Conservation (phyloP, 108 stramenopile genomes). For the Fistulifera solaris region DNA sequence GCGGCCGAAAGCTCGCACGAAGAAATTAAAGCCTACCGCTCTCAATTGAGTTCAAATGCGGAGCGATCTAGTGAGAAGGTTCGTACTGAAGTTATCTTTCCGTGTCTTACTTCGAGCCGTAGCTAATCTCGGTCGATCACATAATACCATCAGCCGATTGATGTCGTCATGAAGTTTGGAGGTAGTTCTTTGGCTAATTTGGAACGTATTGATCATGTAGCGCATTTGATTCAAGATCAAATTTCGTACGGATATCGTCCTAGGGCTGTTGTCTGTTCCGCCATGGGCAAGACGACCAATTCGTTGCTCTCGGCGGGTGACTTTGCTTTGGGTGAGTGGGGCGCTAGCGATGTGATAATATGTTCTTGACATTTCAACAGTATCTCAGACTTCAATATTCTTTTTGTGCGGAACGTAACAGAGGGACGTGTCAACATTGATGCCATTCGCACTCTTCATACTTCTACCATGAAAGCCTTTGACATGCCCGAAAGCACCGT, state of each 20-base stretch:
- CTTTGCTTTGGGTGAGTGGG: slow-evolving; percentile 59
- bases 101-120: too few relatives aligned
- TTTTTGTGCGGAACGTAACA: background rate
- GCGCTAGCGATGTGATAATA: too few relatives aligned
- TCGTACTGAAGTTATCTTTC: too few relatives aligned
- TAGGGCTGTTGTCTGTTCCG: slow-evolving; percentile 82
- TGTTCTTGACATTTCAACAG: background rate
- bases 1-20: too few relatives aligned
- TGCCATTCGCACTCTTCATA: slow-evolving; percentile 83
- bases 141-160: slow-evolving; percentile 13
- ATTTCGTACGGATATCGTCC: slow-evolving; percentile 53
- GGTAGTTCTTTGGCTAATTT: slow-evolving; percentile 84
- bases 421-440: slow-evolving; percentile 87
- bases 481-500: slow-evolving; percentile 41
- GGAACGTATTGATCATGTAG: slow-evolving; percentile 84
- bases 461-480: slow-evolving; percentile 61
- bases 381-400: background rate
- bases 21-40: too few relatives aligned
- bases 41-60: too few relatives aligned
- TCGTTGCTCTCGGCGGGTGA: slow-evolving; percentile 83
- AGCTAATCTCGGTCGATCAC: too few relatives aligned
- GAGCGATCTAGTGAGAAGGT: too few relatives aligned
- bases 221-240: slow-evolving; percentile 80
- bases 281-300: slow-evolving; percentile 98
- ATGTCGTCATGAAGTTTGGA: slow-evolving; percentile 91